A percentile compares a stretch with the other conserved stretches of the same genome.
Evolutionary conservation across 2,329 filamentous ascomycete genomes (phyloP).

Genomic region (Ophiostoma tasmaniense): DNA sequence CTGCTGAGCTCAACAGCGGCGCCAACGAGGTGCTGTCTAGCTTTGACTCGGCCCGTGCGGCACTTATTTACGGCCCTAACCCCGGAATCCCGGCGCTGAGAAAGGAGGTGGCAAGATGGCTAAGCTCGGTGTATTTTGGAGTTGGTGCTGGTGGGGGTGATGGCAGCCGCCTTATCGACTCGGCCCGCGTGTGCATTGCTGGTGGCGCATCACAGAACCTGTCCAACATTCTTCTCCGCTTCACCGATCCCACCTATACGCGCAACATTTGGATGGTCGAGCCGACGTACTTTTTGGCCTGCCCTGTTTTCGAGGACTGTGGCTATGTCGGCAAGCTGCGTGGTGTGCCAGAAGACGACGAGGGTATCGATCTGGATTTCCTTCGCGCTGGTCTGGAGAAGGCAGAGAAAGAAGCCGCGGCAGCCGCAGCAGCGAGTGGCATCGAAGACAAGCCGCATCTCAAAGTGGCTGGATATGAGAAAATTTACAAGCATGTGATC

Average conservation of each 20-base stretch:
- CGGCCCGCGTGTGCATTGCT: conserved; percentile 51
- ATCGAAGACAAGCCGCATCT: conserved; percentile 12
- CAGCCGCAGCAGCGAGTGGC: background rate
- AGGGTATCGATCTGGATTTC: conserved; percentile 51
- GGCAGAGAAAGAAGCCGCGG: conserved; percentile 9
- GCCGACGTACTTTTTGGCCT: conserved; percentile 58
- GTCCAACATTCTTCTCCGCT: conserved; percentile 53
- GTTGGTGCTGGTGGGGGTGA: background rate
- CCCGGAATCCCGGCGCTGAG: conserved; percentile 47
- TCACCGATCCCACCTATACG: conserved; percentile 56
- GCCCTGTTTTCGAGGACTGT: conserved; percentile 56
- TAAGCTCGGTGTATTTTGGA: conserved; percentile 45
- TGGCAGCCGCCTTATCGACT: conserved; percentile 17
- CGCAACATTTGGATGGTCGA: conserved; percentile 56
- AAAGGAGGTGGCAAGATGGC: conserved; percentile 49
- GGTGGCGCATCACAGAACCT: conserved; percentile 60
- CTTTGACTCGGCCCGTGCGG: background rate
- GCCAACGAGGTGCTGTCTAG: conserved; percentile 38
- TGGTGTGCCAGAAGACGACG: conserved; percentile 54
- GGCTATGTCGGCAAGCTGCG: conserved; percentile 50
- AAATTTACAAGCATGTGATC: conserved; percentile 59
- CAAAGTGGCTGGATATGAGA: conserved; percentile 31
- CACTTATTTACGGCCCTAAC: conserved; percentile 49
- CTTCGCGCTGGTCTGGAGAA: conserved; percentile 29
- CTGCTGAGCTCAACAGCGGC: conserved; percentile 41